These are phyloP conservation scores for Ophiocordyceps robertsii DNA, from an alignment of 2,329 filamentous ascomycete species.

Conservation along the genomic window DNA sequence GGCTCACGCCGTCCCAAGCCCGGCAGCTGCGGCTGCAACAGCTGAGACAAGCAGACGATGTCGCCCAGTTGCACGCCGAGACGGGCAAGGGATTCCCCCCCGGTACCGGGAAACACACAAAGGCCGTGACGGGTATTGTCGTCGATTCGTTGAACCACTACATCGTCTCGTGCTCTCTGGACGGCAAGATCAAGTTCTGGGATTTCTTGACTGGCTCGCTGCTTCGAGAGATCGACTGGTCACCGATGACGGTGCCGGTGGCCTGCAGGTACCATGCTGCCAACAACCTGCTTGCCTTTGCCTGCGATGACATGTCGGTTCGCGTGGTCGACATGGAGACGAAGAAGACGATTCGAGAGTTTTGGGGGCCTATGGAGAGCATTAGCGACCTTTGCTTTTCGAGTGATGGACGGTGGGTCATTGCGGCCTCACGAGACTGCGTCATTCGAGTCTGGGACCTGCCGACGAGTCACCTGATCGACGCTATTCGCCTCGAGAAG, in stretches of 20 bases:
- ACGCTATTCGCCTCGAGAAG: slow-evolving; percentile 69
- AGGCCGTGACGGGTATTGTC: slow-evolving; percentile 71
- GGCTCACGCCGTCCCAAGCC: slow-evolving; percentile 63
- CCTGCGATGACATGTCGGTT: slow-evolving; percentile 79
- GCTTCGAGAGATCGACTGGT: slow-evolving; percentile 71
- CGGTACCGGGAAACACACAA: slow-evolving; percentile 61
- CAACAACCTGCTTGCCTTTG: slow-evolving; percentile 76
- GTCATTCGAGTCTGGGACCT: slow-evolving; percentile 86
- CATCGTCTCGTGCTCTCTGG: slow-evolving; percentile 74
- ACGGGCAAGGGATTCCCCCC: slow-evolving; percentile 27
- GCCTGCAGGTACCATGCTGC: slow-evolving; percentile 68
- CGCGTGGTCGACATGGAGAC: slow-evolving; percentile 85
- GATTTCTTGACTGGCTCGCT: slow-evolving; percentile 77
- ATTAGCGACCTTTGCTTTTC: slow-evolving; percentile 84
- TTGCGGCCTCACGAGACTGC: slow-evolving; percentile 72
- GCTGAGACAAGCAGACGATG: slow-evolving; percentile 42
- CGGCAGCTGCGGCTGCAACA: slow-evolving; percentile 59
- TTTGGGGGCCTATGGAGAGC: slow-evolving; percentile 64
- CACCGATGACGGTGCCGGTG: slow-evolving; percentile 58
- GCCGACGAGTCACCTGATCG: slow-evolving; percentile 87
- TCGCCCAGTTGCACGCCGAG: slow-evolving; percentile 38
- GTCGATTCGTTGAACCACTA: slow-evolving; percentile 82
- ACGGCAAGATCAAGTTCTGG: slow-evolving; percentile 97
- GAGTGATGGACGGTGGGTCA: slow-evolving; percentile 84
- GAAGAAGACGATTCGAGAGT: slow-evolving; percentile 79